Percentiles rank a stretch among this genome's conserved stretches.
Evolutionary conservation across 139 green algal genomes (phyloP).

Genomic region (Microglena sp.): DNA sequence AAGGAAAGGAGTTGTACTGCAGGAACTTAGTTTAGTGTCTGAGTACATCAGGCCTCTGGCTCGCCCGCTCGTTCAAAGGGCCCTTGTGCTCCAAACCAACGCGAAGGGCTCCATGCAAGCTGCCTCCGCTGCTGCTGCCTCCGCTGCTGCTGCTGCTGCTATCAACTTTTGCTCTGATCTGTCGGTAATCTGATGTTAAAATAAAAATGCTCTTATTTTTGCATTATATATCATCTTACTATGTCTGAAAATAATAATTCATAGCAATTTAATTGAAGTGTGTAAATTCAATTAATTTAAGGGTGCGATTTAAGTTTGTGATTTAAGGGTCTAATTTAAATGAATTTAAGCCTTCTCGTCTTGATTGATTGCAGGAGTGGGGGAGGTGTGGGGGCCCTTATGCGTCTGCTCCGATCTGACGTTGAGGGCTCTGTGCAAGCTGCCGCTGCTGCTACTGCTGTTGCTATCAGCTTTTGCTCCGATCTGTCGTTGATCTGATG

Average conservation of each 20-base stretch:
- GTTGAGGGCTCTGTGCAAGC: constrained; percentile 25
- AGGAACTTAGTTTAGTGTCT: no score
- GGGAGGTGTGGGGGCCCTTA: constrained; percentile 31
- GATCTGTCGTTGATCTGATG: background rate
- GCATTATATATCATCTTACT: background rate
- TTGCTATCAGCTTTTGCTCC: background rate
- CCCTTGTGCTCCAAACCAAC: constrained; percentile 27
- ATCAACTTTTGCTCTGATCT: background rate
- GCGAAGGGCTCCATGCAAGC: constrained; percentile 24
- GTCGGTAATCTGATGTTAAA: background rate
- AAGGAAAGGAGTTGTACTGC: no score
- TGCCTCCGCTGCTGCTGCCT: no score
- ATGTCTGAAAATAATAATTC: background rate
- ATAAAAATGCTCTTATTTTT: background rate
- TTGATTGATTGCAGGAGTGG: constrained; percentile 9
- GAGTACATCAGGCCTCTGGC: no score
- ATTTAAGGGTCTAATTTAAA: background rate
- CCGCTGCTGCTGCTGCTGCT: background rate
- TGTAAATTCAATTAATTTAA: no score
- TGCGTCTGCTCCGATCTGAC: constrained; percentile 32
- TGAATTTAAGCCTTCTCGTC: background rate
- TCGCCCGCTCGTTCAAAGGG: no score
- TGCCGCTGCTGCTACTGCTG: background rate
- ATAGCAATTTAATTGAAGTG: no score
- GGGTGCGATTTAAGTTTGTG: background rate